These are phyloP conservation scores for Thelephora aurantiotincta DNA, from an alignment of 768 basidiomycete genomes.

Conservation along the genomic window DNA sequence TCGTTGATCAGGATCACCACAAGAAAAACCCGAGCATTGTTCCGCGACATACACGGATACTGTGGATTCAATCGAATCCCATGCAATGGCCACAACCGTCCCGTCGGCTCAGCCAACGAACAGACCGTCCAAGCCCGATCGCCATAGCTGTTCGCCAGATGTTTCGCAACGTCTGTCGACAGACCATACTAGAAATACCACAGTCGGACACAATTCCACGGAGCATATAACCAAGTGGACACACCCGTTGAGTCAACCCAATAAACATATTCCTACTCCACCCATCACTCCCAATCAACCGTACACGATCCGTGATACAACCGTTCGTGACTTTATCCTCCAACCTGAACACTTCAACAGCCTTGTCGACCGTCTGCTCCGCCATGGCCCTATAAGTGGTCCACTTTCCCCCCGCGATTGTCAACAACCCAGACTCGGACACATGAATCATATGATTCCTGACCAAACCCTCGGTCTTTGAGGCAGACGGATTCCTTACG, in stretches of 20 bases:
- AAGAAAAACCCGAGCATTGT: neutral
- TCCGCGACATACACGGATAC: constrained; percentile 53
- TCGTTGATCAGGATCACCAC: neutral
- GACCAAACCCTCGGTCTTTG: constrained; percentile 77
- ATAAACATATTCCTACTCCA: constrained; percentile 98
- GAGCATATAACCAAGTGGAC: constrained; percentile 5
- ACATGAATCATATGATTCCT: constrained; percentile 89
- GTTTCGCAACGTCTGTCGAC: constrained; percentile 84
- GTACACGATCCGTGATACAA: constrained; percentile 69
- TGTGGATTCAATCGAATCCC: constrained; percentile 55
- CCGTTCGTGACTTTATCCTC: constrained; percentile 35
- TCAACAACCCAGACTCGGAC: constrained; percentile 67
- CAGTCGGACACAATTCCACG: constrained; percentile 1
- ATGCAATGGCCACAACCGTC: constrained; percentile 74
- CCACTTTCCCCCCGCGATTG: constrained; percentile 98
- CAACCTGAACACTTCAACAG: constrained; percentile 66
- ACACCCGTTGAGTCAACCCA: constrained; percentile 81
- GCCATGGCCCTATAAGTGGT: constrained; percentile 97
- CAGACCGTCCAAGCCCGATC: constrained; percentile 95
- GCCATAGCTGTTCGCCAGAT: constrained; percentile 88
- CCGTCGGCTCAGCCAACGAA: constrained; percentile 64
- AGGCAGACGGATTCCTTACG: constrained; percentile 64
- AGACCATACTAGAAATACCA: constrained; percentile 54
- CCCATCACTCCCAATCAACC: constrained; percentile 82
- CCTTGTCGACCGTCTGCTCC: constrained; percentile 82